Evolutionary conservation across 1,139 yeast species (phyloP), one percentile per base, ranked within the genome.

Genomic region (Zygoascus meyerae): DNA sequence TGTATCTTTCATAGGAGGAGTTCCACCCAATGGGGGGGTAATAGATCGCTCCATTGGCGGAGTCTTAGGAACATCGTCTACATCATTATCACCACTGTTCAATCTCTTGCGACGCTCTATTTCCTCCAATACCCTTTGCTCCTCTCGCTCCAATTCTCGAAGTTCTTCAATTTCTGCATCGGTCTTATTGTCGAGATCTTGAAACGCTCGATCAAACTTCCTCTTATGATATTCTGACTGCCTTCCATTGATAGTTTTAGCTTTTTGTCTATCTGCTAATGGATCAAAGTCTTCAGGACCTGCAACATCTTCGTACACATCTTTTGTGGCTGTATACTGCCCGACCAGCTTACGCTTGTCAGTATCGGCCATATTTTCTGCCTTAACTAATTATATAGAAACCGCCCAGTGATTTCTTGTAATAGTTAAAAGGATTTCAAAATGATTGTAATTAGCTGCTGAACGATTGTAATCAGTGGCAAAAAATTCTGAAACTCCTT

Each of bases 171-270:
- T 52, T 29, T 60, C 56, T 44, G 60, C 54, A 41, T 61, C 57
- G 1, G 57, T 45, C 34, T 51, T 42, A 17, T 44, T 49, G 21
- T 56, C 52, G 6, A 48, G 56, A 18, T 52, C 55, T 6, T 50
- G 55, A 35, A 42, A 36, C 43, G 54, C 60, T 30, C 68, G 49
- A 45, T 66, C 64, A 50, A 68, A 65, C 52, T 76, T 58, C 52
- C 71, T 61, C 51, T 63, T 62, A 44, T 72, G 75, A 55, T 76
- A 75, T 1, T 68, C 72, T 32, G 67, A 62, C 53, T 71, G 75
- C 26, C 69, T 61, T 5, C 61, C 64, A 37, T 53, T 59, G 33
- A 66, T 60, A 0, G 71, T 58, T 45, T 65, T 62, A 12, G 60
- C 57, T 29, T 59, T 52, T 42, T 58, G 57, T 29, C 63, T 59